These are phyloP conservation scores for Solanum rostratum DNA, from an alignment of 257 asterid genomes.

Conservation along the genomic window DNA sequence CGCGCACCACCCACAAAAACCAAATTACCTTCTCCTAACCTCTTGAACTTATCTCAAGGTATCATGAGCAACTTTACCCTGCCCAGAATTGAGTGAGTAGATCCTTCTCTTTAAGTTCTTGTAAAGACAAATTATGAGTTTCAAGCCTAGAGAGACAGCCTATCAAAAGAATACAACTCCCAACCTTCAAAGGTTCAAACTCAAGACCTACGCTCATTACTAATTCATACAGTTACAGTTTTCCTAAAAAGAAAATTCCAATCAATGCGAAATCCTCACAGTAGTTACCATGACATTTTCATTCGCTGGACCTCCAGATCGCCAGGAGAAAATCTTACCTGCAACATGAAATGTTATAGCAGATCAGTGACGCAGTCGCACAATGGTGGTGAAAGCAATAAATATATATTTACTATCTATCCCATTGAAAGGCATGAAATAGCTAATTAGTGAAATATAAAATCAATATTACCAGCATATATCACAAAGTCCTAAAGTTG, in stretches of 20 bases:
- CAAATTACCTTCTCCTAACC: neutral
- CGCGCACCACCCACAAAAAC: neutral
- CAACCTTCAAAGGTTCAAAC: neutral
- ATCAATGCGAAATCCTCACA: neutral
- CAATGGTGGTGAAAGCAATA: neutral
- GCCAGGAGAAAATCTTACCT: conserved; percentile 81
- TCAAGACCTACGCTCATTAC: neutral
- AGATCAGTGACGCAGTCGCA: neutral
- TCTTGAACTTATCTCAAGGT: neutral
- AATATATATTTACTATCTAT: neutral
- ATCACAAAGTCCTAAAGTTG: neutral
- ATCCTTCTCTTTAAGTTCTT: neutral
- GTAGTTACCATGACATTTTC: conserved; percentile 61
- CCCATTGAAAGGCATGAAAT: neutral
- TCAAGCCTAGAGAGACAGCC: neutral
- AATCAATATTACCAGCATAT: neutral
- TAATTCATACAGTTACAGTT: neutral
- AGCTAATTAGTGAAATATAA: neutral
- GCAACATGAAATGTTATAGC: conserved; percentile 10
- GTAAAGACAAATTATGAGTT: neutral
- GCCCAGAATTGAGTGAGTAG: neutral
- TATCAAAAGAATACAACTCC: neutral
- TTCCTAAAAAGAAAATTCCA: neutral
- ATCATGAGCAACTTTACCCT: neutral
- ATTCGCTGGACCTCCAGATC: conserved; percentile 45